Base-by-base conservation (phyloP, 2,329 filamentous ascomycete genomes). In the Penicillium sp. region DNA sequence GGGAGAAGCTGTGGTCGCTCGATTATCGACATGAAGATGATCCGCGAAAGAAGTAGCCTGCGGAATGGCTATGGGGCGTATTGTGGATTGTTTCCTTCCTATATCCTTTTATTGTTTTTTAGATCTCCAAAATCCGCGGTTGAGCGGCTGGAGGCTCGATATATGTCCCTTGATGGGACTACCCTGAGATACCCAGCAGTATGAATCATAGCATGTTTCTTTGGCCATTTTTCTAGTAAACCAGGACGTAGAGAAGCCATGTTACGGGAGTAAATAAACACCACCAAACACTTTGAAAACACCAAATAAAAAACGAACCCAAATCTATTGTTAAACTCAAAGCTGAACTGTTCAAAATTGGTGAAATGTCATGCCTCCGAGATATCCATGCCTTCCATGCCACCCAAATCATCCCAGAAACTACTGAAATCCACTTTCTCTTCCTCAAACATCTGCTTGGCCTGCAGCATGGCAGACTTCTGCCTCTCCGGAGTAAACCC, bases 371-470 rank as follows among this genome's bases (percentile, higher is more conserved):
- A 51, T 48, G 30, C 39, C 24, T 54, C 48, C 30, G 51, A 39
- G 13, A 44, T 46, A 43, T 76, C 76, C 63, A 78, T 74, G 41
- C 54, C 80, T 50, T 81, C 74, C 63, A 85, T 73, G 0, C 84
- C 84, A 14, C 83, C 84, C 48, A 87, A 82, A 27, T 89, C 85
- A 57, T 82, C 81, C 82, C 90, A 90, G 48, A 96, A 83, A 51
- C 81, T 76, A 55, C 92, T 89, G 72, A 95, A 95, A 67, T 96
- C 82, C n/a, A 96, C 81, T 0, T 83, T 85, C 44, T 92, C 81
- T 40, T 80, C 79, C 55, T 85, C 79, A 67, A 96, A 95, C 67
- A 94, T 76, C 35, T 84, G 81, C 63, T 87, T 83, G 44, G 92
- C 89, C 72, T 91, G 86, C 57, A 83, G 75, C 52, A 90, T 89